phyloP scores from a whole-genome alignment of 441 rosid species.

The Eruca vesicaria region DNA sequence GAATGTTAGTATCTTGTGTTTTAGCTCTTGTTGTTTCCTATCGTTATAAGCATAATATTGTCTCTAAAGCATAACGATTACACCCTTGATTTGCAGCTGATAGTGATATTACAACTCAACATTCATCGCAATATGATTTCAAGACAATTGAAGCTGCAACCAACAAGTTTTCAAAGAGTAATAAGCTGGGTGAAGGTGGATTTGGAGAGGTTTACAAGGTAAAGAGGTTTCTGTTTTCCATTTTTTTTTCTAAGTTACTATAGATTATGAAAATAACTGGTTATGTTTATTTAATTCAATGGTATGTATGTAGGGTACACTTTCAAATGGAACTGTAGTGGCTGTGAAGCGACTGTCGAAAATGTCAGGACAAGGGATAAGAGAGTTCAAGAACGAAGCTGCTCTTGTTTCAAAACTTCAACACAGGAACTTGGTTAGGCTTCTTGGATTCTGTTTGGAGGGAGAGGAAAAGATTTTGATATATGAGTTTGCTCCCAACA shows the following conservation, averaged over 20 bases:
- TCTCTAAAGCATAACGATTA: neutral
- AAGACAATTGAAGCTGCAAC: conserved; percentile 42
- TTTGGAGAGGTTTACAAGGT: conserved; percentile 61
- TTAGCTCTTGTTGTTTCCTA: neutral
- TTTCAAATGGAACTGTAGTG: conserved; percentile 39
- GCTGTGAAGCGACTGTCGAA: conserved; percentile 43
- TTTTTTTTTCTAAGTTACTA: neutral
- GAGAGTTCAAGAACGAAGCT: conserved; percentile 53
- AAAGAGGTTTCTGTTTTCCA: neutral
- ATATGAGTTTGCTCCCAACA: conserved; percentile 48
- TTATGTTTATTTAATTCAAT: neutral
- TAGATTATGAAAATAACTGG: neutral
- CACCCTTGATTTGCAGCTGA: conserved; percentile 26
- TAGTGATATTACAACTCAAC: conserved; percentile 26
- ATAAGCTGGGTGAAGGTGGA: conserved; percentile 60
- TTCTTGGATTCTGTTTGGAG: conserved; percentile 45
- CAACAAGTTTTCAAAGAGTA: conserved; percentile 34
- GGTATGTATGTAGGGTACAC: conserved; percentile 39
- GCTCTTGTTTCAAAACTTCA: conserved; percentile 48
- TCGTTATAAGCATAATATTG: neutral
- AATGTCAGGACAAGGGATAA: conserved; percentile 39
- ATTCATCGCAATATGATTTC: conserved; percentile 42
- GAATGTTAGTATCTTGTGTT: conserved; percentile 21
- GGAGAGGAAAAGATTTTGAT: conserved; percentile 43
- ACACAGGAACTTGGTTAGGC: conserved; percentile 49